phyloP scores from a whole-genome alignment of 345 rosid species.

The Linum usitatissimum region DNA sequence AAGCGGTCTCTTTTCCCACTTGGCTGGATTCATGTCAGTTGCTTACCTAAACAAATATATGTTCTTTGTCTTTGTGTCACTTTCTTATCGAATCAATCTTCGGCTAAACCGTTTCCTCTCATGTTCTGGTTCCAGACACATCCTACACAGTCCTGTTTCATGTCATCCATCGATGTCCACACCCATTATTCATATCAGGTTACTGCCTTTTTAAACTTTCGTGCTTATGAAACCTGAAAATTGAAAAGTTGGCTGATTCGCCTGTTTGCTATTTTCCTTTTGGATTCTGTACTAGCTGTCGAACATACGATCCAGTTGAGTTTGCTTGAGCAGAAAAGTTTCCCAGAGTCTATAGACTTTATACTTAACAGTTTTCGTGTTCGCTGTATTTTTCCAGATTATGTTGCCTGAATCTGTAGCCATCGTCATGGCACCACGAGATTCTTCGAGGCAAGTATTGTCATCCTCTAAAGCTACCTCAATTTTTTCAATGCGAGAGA shows the following conservation, averaged over 20 bases:
- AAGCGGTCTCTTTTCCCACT: constrained; percentile 85
- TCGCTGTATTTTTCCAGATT: constrained; percentile 36
- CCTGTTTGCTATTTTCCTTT: background rate
- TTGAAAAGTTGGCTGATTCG: background rate
- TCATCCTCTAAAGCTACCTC: background rate
- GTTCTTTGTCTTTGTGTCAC: background rate
- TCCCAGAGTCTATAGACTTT: background rate
- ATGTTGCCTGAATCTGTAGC: constrained; percentile 97
- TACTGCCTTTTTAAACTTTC: constrained; percentile 6
- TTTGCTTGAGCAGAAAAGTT: too few relatives aligned
- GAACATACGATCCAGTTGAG: background rate
- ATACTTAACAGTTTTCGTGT: background rate
- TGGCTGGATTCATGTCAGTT: constrained; percentile 98
- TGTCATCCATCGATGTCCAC: constrained; percentile 96
- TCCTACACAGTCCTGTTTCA: constrained; percentile 98
- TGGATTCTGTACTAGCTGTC: constrained; percentile 1
- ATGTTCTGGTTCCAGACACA: constrained; percentile 59
- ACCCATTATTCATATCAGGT: constrained; percentile 99
- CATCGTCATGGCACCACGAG: constrained; percentile 96
- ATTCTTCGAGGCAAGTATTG: constrained; percentile 45
- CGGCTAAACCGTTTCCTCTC: constrained; percentile 1
- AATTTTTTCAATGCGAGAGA: background rate
- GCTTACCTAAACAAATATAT: background rate
- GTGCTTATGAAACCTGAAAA: background rate
- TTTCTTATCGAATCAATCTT: background rate